phyloP scores from a whole-genome alignment of 169 alveolate genomes.

The Plasmodium vivax region DNA sequence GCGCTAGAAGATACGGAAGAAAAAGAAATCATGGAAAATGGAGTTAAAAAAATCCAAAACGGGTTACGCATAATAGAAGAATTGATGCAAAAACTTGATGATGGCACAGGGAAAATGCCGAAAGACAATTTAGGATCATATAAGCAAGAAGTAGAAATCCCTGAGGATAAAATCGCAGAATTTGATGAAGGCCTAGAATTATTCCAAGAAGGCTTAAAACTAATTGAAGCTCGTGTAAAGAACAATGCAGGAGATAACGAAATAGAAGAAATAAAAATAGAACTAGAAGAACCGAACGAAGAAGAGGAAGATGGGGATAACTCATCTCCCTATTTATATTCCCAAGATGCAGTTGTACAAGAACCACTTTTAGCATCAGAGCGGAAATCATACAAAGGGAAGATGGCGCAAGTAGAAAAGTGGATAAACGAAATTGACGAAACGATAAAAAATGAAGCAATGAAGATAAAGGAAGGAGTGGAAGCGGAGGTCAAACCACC shows the following conservation, averaged over 20 bases:
- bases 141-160: conserved; percentile 16
- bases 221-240: conserved; percentile 12
- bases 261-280: conserved; percentile 34
- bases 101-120: conserved; percentile 4
- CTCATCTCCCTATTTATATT: neutral
- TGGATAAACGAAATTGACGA: conserved; percentile 21
- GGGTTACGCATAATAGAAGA: conserved; percentile 27
- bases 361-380: neutral
- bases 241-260: neutral
- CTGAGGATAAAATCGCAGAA: conserved; percentile 16
- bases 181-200: conserved; percentile 33
- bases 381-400: neutral
- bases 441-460: neutral
- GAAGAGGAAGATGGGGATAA: neutral
- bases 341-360: neutral
- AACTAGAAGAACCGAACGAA: conserved; percentile 4
- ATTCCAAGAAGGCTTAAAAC: conserved; percentile 35
- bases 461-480: conserved; percentile 14
- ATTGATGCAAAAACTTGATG: conserved; percentile 6
- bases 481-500: neutral
- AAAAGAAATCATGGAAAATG: conserved; percentile 18
- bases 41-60: conserved; percentile 12
- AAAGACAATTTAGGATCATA: conserved; percentile 36
- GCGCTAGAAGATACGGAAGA: neutral
- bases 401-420: neutral